Base-by-base conservation (phyloP, 805 yeast species). In the Suhomyces vadensis region DNA sequence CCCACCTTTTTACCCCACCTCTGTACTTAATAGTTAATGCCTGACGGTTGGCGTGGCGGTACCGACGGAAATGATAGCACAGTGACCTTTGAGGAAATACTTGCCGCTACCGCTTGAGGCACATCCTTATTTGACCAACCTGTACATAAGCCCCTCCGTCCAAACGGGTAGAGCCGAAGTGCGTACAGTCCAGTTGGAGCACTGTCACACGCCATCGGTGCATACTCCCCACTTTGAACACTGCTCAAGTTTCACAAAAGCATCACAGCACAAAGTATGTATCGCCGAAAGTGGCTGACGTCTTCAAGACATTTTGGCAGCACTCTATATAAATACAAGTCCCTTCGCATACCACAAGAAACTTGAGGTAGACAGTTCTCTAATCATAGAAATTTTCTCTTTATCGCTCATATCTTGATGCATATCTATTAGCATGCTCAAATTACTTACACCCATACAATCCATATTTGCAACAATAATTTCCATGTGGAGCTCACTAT, bases 371-470 rank as follows among this genome's bases (percentile, higher is more conserved):
- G n/a, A n/a, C n/a, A n/a, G n/a, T n/a, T n/a, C n/a, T n/a, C n/a
- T n/a, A n/a, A n/a, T n/a, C n/a, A n/a, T n/a, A n/a, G n/a, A n/a
- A n/a, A n/a, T 27, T 16, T 29, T n/a, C 11, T 29, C 33, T 8
- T 3, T 14, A 8, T 20, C 4, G n/a, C 1, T 16, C 33, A 6
- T 29, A 29, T 29, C 10, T n/a, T n/a, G n/a, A n/a, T n/a, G n/a
- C n/a, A n/a, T 16, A 14, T 7, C 16, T 8, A 29, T 16, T 20
- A 29, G 33, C n/a, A 17, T 31, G 24, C 14, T 14, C 13, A 36
- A 37, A 24, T 14, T 38, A 17, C 29, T 38, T 3, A 23, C 42
- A 14, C 42, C 50, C 8, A 9, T 44, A 24, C 37, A 49, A 14
- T 29, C 37, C 4, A 9, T 43, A n/a, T 31, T 37, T n/a, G 36